Evolutionary conservation across 148 eudicot genomes (phyloP), one percentile per base, ranked within the genome.

Genomic region (Salicornia ramosissima): DNA sequence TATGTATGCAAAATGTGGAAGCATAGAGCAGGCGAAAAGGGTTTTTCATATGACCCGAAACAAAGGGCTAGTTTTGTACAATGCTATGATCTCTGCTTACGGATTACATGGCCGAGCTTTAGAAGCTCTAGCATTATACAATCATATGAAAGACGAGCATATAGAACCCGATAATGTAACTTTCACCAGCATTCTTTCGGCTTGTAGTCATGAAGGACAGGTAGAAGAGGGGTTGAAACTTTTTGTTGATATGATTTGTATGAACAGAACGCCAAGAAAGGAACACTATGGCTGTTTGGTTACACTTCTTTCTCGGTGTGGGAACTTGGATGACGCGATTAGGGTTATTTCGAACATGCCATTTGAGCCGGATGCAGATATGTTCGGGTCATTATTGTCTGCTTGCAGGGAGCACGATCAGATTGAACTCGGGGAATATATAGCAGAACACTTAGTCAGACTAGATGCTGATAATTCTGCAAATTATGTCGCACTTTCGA

Each of bases 1-100:
- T 65, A 81, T 86, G 87, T 83, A 84, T 76, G 78, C 80, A 11
- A 81, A 80, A 40, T 86, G 90, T 53, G 87, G 90, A 72, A 78
- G 74, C 53, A 52, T 80, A 71, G 53, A 65, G 65, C 43, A 71
- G 39, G 80, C 87, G 21, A 59, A 67, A 55, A 71, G n/a, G 39
- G 77, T 84, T 8, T 82, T 76, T 71, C 36, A 76, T 70, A 43
- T 71, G 76, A 75, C 56, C 65, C 39, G 19, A 50, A 42, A 57
- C 36, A 82, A 82, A 64, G 61, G 64, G 36, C 65, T 77, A 26
- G 79, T 57, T 4, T 19, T 71, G 24, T 76, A 65, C 67, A 76
- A 71, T 47, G 74, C 62, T 56, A 70, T 76, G 79, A 76, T 76
- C 22, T 71, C 71, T 19, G 75, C 55, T 28, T 71, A 28, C 71